These are phyloP conservation scores for Colletotrichum sp. DNA, from an alignment of 2,329 filamentous ascomycete species.

Conservation along the genomic window DNA sequence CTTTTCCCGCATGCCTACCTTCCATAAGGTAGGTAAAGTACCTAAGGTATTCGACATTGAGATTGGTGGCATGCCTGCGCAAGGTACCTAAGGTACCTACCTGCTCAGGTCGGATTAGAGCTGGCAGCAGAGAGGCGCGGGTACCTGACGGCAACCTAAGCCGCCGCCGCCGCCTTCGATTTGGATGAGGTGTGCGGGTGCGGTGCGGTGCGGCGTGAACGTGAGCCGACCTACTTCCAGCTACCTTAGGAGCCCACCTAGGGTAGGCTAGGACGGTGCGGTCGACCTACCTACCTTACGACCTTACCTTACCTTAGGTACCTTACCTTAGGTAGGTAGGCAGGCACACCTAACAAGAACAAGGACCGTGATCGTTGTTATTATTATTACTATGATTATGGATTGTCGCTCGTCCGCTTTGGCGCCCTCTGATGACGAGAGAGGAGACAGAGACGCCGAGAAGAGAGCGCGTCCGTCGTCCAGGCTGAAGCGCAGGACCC, in stretches of 20 bases:
- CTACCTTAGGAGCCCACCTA: not conserved
- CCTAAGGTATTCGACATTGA: not conserved
- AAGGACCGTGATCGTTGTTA: not conserved
- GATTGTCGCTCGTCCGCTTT: not conserved
- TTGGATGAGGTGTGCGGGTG: not conserved
- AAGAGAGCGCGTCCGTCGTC: conserved; percentile 7
- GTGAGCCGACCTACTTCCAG: not conserved
- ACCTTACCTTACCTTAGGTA: not conserved
- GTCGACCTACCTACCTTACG: not conserved
- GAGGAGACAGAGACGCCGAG: conserved; percentile 5
- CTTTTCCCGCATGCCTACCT: too few species aligned
- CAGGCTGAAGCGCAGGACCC: conserved; percentile 9
- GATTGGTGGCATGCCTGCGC: not conserved
- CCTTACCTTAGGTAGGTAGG: not conserved
- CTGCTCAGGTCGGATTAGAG: not conserved
- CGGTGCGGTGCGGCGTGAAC: not conserved
- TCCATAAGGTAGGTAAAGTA: too few species aligned
- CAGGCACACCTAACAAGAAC: not conserved
- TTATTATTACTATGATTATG: not conserved
- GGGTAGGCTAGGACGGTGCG: not conserved
- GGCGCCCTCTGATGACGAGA: not conserved
- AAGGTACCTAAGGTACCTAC: not conserved
- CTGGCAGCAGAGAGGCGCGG: not conserved
- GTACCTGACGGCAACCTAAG: not conserved
- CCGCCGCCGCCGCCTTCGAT: not conserved